Percentiles rank a stretch among this genome's conserved stretches.
phyloP scores from a whole-genome alignment of 805 yeast genomes.

The Komagataella mondaviorum region DNA sequence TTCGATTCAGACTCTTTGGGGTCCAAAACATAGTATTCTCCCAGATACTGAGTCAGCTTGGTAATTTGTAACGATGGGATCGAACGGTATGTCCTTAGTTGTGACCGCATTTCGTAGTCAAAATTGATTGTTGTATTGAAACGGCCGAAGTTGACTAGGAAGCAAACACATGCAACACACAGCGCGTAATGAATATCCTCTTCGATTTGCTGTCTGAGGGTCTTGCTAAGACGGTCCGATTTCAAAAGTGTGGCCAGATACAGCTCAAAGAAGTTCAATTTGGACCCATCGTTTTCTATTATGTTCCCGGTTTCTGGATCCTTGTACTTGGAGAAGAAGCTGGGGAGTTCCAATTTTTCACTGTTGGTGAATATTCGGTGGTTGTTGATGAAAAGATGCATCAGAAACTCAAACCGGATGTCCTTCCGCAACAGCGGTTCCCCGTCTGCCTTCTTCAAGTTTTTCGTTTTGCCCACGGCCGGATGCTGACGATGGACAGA shows the following conservation, averaged over 20 bases:
- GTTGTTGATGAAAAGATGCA: slow-evolving; percentile 48
- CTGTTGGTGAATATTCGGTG: slow-evolving; percentile 53
- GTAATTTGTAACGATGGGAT: slow-evolving; percentile 80
- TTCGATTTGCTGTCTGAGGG: slow-evolving; percentile 70
- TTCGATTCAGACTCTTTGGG: background rate
- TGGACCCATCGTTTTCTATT: slow-evolving; percentile 19
- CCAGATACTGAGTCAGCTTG: slow-evolving; percentile 12
- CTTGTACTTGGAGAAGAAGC: slow-evolving; percentile 12
- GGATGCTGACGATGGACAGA: background rate
- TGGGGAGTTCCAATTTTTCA: slow-evolving; percentile 22
- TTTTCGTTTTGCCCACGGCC: slow-evolving; percentile 23
- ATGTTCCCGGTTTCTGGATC: slow-evolving; percentile 11
- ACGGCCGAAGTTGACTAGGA: slow-evolving; percentile 83
- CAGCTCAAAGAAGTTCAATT: slow-evolving; percentile 68
- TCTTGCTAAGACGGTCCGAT: slow-evolving; percentile 70
- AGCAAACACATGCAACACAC: slow-evolving; percentile 30
- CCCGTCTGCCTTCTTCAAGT: slow-evolving; percentile 81
- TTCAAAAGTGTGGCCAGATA: slow-evolving; percentile 75
- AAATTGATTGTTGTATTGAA: slow-evolving; percentile 92
- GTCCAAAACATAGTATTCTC: slow-evolving; percentile 8
- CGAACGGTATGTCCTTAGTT: slow-evolving; percentile 83
- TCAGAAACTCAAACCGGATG: slow-evolving; percentile 71
- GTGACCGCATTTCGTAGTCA: slow-evolving; percentile 91
- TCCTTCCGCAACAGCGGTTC: slow-evolving; percentile 85
- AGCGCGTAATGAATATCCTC: slow-evolving; percentile 28